Base-by-base conservation (phyloP, 495 filamentous ascomycete species). In the Glonium stellatum region DNA sequence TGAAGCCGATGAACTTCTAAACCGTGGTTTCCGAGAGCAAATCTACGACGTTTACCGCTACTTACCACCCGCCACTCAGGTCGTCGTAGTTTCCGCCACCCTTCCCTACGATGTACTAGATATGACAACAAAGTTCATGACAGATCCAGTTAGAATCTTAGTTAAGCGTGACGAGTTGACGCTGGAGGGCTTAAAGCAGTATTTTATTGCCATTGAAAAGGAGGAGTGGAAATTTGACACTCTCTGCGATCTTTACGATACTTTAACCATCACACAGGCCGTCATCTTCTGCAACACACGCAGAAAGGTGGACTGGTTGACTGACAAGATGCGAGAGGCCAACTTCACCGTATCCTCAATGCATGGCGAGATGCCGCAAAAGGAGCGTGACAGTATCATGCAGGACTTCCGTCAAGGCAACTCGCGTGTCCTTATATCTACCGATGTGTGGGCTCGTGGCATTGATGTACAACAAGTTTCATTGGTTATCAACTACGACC, bases 251-350 rank as follows among this genome's bases (percentile, higher is more conserved):
- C 87, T 99, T 25, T 99, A 99, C 80, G 93, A 99, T 71, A 99
- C 93, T 6, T 77, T 99, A 61, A 99, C 93, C 55, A 99, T 99
- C 73, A 99, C 93, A 18, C 93, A 99, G 75, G 93, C 93, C 10
- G 93, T 99, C 69, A 99, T 99, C 73, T 99, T 99, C 84, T 99
- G 93, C 82, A 99, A 99, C 78, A 99, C 93, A 13, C 87, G 93
- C 68, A 83, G 95, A 72, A 99, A 99, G 87, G 93, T 99, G 57
- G 93, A 99, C 77, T 99, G 93, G 93, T 77, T 99, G 58, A 96
- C 93, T 21, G 93, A 97, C 75, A 99, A 97, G 82, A 92, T 99
- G 86, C 87, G 88, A 42, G 93, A 92, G 66, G 88, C 89, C 63
- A 95, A 99, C 72, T 99, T 99, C 75, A 99, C 93, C 27, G 95